Conservation (phyloP, 148 eudicot species). For the Bassia scoparia region DNA sequence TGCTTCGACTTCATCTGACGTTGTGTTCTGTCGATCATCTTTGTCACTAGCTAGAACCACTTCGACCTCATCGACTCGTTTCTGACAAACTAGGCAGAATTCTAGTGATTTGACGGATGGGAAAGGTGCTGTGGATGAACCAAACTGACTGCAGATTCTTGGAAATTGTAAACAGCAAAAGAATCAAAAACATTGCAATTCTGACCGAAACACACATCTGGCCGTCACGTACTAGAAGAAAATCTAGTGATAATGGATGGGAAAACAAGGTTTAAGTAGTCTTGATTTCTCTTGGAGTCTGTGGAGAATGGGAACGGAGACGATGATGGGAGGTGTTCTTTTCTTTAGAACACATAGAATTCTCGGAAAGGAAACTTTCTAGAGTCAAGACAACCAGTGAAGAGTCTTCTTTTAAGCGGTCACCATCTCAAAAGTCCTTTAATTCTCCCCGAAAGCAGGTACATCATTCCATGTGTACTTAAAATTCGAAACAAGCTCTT, state of each 20-base stretch:
- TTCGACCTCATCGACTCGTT: constrained; percentile 39
- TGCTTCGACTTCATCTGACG: constrained; percentile 37
- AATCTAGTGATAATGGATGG: constrained; percentile 21
- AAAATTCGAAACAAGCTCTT: not conserved
- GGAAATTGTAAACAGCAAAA: constrained; percentile 16
- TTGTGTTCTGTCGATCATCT: constrained; percentile 32
- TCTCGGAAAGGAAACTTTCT: constrained; percentile 29
- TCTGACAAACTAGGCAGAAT: constrained; percentile 29
- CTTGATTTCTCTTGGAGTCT: constrained; percentile 11
- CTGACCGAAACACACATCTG: not conserved
- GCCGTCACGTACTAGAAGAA: constrained; percentile 6
- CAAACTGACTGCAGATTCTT: constrained; percentile 6
- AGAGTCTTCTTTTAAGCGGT: constrained; percentile 43
- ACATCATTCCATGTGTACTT: not conserved
- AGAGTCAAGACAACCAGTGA: constrained; percentile 27
- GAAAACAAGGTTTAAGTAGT: constrained; percentile 21
- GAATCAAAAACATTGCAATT: constrained; percentile 8
- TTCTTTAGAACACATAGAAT: constrained; percentile 26
- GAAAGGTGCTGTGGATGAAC: constrained; percentile 13
- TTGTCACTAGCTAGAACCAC: constrained; percentile 37
- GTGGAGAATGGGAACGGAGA: constrained; percentile 34
- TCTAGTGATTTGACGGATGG: constrained; percentile 19
- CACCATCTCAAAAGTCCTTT: constrained; percentile 31
- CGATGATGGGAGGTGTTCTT: constrained; percentile 30
- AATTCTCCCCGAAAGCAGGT: constrained; percentile 44